phyloP scores from a whole-genome alignment of 148 eudicot species.

The Linanthus parryae region DNA sequence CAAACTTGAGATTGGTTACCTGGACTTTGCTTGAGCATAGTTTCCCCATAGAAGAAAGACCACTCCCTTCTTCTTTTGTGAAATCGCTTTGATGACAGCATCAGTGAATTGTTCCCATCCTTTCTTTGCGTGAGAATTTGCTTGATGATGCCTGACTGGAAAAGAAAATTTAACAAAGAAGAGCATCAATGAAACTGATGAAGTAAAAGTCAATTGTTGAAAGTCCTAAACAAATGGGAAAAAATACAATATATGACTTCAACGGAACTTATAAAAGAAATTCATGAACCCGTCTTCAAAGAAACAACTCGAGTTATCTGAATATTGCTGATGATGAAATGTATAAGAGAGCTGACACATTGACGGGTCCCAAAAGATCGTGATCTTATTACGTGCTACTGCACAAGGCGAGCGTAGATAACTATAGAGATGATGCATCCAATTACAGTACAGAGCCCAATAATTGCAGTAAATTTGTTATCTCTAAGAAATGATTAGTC shows the following conservation, averaged over 20 bases:
- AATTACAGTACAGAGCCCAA: too few species aligned
- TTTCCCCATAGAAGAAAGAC: constrained; percentile 98
- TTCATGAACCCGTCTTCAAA: neutral
- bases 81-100: constrained; percentile 74
- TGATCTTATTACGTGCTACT: too few species aligned
- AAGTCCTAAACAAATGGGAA: neutral
- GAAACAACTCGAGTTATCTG: too few species aligned
- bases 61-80: constrained; percentile 68
- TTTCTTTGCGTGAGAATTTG: constrained; percentile 91
- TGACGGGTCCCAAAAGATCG: too few species aligned
- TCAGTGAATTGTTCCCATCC: constrained; percentile 99
- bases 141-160: constrained; percentile 81
- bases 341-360: too few species aligned
- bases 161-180: neutral
- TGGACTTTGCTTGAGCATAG: constrained; percentile 82
- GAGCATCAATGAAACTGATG: neutral
- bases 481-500: too few species aligned
- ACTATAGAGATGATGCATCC: too few species aligned
- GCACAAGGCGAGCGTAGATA: too few species aligned
- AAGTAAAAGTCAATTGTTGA: neutral
- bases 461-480: too few species aligned
- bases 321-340: too few species aligned
- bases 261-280: neutral
- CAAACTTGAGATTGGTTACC: too few species aligned
- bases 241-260: neutral